Base-by-base conservation (phyloP, 2,329 filamentous ascomycete genomes). In the Parascedosporium putredinis region DNA sequence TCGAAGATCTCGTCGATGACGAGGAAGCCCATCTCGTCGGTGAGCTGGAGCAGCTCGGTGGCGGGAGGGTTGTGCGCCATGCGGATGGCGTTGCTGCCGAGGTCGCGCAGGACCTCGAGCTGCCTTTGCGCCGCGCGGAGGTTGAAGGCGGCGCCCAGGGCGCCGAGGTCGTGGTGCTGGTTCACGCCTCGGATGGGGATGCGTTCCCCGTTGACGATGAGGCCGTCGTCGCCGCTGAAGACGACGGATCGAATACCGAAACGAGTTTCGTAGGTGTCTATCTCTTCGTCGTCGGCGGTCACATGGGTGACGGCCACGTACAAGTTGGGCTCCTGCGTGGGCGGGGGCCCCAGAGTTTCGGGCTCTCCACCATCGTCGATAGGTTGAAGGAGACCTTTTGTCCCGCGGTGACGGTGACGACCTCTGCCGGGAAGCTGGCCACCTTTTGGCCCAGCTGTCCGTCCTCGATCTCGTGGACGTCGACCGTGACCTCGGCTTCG, bases 1-100 rank as follows among this genome's bases (percentile, higher is more conserved):
- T 78, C 75, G 54, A 78, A 78, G 16, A 75, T 70, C 59, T 79
- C 75, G 53, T 76, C 71, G 33, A 78, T 58, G 3, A 78, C 70
- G 3, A 78, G 45, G 51, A 78, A 68, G 0, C 74, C 74, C 57
- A 73, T 59, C 2, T 61, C 58, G 55, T 79, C 75, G 1, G 73
- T 66, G 5, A 78, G 55, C 8, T 75, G 68, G 1, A 78, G 64
- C 0, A 76, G 58, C 52, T 76, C 74, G 0, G 71, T 64, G 0
- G 73, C 72, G 0, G 74, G 74, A 0, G 73, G 73, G 57, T 78
- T 78, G 57, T 78, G 75, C 0, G 73, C 68, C 22, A 69, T 76
- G 3, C 74, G 67, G 3, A 78, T 60, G 0, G 71, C 68, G 52
- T 77, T 78, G 53, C 56, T 58, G 8, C 75, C 75, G 62, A 77